Percentiles rank a stretch among this genome's conserved stretches.
These are phyloP conservation scores for Helotiales sp. DNA, from an alignment of 2,329 filamentous ascomycete genomes.

Conservation along the genomic window DNA sequence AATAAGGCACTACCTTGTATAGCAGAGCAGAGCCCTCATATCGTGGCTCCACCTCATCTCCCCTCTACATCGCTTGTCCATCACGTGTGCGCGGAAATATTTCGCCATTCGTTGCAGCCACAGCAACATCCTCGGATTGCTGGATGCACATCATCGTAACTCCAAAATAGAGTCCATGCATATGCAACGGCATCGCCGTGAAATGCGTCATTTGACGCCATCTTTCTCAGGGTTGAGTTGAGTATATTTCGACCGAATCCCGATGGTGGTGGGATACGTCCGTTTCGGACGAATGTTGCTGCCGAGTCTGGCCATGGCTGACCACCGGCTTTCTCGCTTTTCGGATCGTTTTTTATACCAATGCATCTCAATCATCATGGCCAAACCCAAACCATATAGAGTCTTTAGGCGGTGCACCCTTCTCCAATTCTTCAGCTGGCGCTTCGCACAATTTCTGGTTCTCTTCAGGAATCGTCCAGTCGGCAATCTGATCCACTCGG, in stretches of 20 bases:
- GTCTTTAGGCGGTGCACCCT: slow-evolving; percentile 51
- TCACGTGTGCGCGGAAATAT: background rate
- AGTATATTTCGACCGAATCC: background rate
- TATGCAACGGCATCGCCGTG: background rate
- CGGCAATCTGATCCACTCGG: slow-evolving; percentile 45
- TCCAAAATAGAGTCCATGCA: background rate
- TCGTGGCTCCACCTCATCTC: background rate
- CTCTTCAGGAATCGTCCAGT: slow-evolving; percentile 45
- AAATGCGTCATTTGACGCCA: background rate
- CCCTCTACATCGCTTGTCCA: background rate
- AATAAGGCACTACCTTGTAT: no score
- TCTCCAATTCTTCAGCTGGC: slow-evolving; percentile 44
- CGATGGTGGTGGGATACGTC: background rate
- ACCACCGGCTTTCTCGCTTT: background rate
- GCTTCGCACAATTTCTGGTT: slow-evolving; percentile 47
- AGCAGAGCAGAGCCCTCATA: no score
- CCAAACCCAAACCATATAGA: slow-evolving; percentile 43
- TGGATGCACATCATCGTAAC: background rate
- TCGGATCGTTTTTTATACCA: background rate
- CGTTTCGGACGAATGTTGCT: background rate
- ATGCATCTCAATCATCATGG: slow-evolving; percentile 19
- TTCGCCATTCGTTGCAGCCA: background rate
- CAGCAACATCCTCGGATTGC: background rate
- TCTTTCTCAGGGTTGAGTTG: background rate
- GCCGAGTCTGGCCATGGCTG: background rate